Evolutionary conservation across 352 stramenopile species (phyloP).

Genomic region (Globisporangium cystogenes): DNA sequence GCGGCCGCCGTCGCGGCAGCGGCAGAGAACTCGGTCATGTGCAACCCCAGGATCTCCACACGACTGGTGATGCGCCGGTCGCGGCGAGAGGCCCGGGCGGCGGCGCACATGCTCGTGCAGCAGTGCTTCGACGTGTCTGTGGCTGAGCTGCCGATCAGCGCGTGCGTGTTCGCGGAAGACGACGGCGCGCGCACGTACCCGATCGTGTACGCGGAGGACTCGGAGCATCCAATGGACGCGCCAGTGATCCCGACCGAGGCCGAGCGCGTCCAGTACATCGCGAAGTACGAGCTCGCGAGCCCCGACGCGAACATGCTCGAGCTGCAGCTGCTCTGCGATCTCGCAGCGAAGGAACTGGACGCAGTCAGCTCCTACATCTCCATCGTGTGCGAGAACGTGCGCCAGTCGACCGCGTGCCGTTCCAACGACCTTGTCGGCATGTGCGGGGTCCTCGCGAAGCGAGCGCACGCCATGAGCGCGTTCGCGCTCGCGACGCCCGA

Average conservation of each 20-base stretch:
- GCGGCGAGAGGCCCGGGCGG: conserved; percentile 10
- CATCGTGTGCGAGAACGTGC: conserved; percentile 23
- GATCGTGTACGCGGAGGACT: conserved; percentile 37
- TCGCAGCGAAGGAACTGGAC: conserved; percentile 49
- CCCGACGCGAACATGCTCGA: conserved; percentile 29
- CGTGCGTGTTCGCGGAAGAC: conserved; percentile 40
- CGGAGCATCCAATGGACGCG: conserved; percentile 16
- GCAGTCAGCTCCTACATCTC: conserved; percentile 26
- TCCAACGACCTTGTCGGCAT: background rate
- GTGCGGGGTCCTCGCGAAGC: conserved; percentile 14
- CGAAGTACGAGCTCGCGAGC: conserved; percentile 15
- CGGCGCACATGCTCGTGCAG: conserved; percentile 44
- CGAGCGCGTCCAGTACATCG: conserved; percentile 16
- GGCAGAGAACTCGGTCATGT: too few species aligned
- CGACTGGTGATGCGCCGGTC: background rate
- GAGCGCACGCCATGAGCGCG: conserved; percentile 29
- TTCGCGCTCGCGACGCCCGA: conserved; percentile 22
- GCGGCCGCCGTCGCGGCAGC: too few species aligned
- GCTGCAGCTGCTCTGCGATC: conserved; percentile 41
- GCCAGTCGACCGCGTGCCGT: conserved; percentile 17
- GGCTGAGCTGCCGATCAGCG: conserved; percentile 24
- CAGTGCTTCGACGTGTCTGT: conserved; percentile 56
- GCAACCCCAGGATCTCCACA: too few species aligned
- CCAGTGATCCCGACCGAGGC: conserved; percentile 23
- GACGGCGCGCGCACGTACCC: conserved; percentile 35